Evolutionary conservation across 306 rosid genomes (phyloP), one percentile per base, ranked within the genome.

Genomic region (Pueraria montana): DNA sequence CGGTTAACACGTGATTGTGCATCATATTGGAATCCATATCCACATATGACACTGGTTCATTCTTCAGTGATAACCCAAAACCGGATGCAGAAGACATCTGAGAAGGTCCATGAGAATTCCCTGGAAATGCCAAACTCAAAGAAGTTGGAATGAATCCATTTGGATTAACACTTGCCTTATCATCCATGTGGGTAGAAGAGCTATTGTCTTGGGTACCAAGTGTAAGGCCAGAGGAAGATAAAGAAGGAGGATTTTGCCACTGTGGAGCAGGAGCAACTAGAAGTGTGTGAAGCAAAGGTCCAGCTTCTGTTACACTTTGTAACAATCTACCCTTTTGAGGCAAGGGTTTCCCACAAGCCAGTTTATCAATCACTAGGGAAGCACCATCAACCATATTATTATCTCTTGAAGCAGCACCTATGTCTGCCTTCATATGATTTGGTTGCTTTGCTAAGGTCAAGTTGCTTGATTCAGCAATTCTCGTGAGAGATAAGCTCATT

Each of bases 221-320:
- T 48, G 49, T 2, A 70, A 30, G 11, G 40, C 40, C 18, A 64
- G 72, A 8, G 38, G 66, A 73, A 67, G 78, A 74, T 2, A 55
- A 55, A 56, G 79, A 34, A 26, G 87, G 87, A 70, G 90, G 91
- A 16, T 79, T 89, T 76, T 43, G 75, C 94, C 92, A 82, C 17
- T 55, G 73, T 0, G 89, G 91, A 64, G 65, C 76, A 11, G 92
- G 88, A 3, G 85, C 83, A 77, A 84, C 38, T 17, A 84, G 81
- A 68, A 90, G 89, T 71, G 94, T 82, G 42, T 87, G 85, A 80
- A 91, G 92, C 81, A 91, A 70, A 18, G 92, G 91, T 8, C 88
- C 87, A 62, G 84, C 78, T 53, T 82, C 88, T 59, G 88, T 26
- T 1, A 87, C 92, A 85, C 83, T 84, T 85, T 76, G 79, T 40